Base-by-base conservation (phyloP, 371 early-diverging fungal species). In the Synchytrium microbalum region DNA sequence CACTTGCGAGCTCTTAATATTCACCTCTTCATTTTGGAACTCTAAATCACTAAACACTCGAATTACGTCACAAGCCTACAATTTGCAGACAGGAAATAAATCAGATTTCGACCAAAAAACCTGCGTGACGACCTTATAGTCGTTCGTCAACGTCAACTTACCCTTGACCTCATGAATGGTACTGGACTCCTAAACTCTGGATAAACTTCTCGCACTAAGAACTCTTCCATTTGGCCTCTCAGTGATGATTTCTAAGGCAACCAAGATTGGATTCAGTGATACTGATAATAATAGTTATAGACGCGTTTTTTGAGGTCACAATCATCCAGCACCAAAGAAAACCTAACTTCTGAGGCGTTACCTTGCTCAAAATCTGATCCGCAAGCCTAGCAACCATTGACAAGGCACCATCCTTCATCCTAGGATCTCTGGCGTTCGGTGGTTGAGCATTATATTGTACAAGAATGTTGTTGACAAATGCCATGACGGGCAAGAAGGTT, bases 321-420 rank as follows among this genome's bases (percentile, higher is more conserved):
- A n/a, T n/a, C n/a, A n/a, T n/a, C n/a, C n/a, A n/a, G n/a, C n/a
- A n/a, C 19, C 19, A 19, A 5, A 19, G 46, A 38, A 38, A 10
- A 19, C 46, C 10, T 19, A 38, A 19, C 46, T 19, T 38, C 5
- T 38, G 10, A 38, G 5, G 46, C 10, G 10, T 19, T 38, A 38
- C 46, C 19, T 38, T 38, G 46, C 46, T 38, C 5, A 38, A 19
- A 38, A 38, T 38, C 46, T 38, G 46, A 38, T 38, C 46, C 5
- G 46, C 46, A 5, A 38, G 19, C 46, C 46, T 5, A 38, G 46
- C 46, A 63, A 95, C 87, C 88, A 95, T 91, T 60, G 78, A 77
- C 30, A 96, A 73, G 1, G 92, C 93, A 63, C 93, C 93, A 72
- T 93, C 91, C 79, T 94, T 95, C 24, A 83, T 64, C 30, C 73